A percentile compares a stretch with the other conserved stretches of the same genome.
Conservation (phyloP, 495 filamentous ascomycete species). For the Podospora pseudocomata region DNA sequence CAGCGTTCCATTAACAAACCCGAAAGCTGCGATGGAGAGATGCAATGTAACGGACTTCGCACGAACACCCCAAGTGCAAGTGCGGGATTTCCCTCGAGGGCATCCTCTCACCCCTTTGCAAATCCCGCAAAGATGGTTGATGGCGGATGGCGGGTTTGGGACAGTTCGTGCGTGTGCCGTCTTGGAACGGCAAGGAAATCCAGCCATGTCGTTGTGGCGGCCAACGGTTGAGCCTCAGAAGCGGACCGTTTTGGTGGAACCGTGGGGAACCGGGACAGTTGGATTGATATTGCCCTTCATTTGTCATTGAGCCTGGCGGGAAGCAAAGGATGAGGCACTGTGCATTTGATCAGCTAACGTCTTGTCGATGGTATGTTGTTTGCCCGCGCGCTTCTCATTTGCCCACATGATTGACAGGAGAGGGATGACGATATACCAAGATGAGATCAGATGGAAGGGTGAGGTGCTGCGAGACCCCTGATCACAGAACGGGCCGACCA, state of each 20-base stretch:
- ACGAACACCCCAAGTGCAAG: conserved; percentile 16
- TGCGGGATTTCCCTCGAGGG: conserved; percentile 18
- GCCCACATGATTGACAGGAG: neutral
- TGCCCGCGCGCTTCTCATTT: neutral
- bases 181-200: conserved; percentile 18
- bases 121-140: conserved; percentile 13
- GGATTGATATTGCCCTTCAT: neutral
- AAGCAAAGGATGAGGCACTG: neutral
- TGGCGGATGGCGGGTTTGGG: neutral
- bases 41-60: conserved; percentile 31
- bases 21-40: conserved; percentile 30
- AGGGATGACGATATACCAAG: neutral
- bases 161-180: neutral
- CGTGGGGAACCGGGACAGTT: neutral
- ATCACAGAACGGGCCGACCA: conserved; percentile 40
- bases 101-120: conserved; percentile 13
- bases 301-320: neutral
- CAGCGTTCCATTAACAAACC: conserved; percentile 32
- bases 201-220: conserved; percentile 11
- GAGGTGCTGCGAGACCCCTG: conserved; percentile 12
- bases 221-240: conserved; percentile 3
- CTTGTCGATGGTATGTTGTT: neutral
- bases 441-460: neutral
- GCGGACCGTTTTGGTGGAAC: conserved; percentile 6
- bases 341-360: neutral